These are phyloP conservation scores for Cladosporium oxysporum DNA, from an alignment of 2,329 filamentous ascomycete genomes.

Conservation along the genomic window DNA sequence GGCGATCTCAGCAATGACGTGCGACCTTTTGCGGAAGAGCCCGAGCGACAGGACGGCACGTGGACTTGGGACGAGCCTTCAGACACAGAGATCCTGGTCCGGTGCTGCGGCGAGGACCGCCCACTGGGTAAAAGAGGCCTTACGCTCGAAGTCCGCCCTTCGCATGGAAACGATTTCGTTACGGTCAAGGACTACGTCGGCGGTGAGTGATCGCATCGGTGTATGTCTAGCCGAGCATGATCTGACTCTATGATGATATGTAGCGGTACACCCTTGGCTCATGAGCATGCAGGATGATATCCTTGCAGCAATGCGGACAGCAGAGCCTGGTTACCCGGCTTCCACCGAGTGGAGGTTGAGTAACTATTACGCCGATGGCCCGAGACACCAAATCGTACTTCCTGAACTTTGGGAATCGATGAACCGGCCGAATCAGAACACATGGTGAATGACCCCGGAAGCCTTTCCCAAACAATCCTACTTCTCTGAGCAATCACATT, in stretches of 20 bases:
- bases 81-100: constrained; percentile 18
- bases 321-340: constrained; percentile 5
- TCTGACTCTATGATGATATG: constrained; percentile 9
- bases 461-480: no score
- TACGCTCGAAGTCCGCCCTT: constrained; percentile 17
- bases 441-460: not conserved
- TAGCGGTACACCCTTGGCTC: constrained; percentile 18
- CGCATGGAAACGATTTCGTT: constrained; percentile 17
- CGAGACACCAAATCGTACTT: constrained; percentile 1
- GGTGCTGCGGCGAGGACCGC: constrained; percentile 19
- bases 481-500: no score
- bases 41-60: constrained; percentile 14
- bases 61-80: constrained; percentile 18
- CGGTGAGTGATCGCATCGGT: constrained; percentile 13
- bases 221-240: not conserved
- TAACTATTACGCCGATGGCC: not conserved
- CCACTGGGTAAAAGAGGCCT: constrained; percentile 17
- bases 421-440: not conserved
- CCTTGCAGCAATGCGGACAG: constrained; percentile 4
- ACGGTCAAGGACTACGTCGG: constrained; percentile 20
- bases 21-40: constrained; percentile 13
- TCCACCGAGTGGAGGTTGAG: constrained; percentile 11
- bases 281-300: constrained; percentile 17
- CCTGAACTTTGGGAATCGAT: not conserved
- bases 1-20: constrained; percentile 16